Percentiles rank a stretch among this genome's conserved stretches.
Conservation (phyloP, 768 basidiomycete genomes). For the Clavaria fumosa region DNA sequence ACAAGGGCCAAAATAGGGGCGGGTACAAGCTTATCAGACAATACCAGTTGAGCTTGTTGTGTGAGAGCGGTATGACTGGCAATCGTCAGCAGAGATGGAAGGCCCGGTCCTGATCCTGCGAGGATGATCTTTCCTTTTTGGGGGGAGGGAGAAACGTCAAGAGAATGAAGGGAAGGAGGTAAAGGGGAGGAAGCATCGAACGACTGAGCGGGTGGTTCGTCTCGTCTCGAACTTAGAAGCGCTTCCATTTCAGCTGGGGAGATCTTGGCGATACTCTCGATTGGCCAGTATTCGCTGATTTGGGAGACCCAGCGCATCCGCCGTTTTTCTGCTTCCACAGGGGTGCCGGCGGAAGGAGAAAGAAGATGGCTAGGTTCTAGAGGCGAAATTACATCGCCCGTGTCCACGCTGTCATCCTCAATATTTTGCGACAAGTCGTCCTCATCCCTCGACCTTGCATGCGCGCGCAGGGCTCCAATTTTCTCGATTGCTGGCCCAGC, state of each 20-base stretch:
- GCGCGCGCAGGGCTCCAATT: conserved; percentile 49
- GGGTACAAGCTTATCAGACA: conserved; percentile 95
- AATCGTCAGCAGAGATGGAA: conserved; percentile 80
- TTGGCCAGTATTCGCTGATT: conserved; percentile 92
- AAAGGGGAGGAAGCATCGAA: not conserved
- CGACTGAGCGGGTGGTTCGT: not conserved
- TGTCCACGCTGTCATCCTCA: conserved; percentile 24
- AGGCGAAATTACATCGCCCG: conserved; percentile 38
- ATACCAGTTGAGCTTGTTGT: conserved; percentile 66
- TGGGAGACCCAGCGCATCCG: conserved; percentile 91
- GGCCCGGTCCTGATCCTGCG: conserved; percentile 91
- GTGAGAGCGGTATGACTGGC: conserved; percentile 76
- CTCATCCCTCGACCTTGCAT: conserved; percentile 28
- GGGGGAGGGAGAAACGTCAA: conserved; percentile 14
- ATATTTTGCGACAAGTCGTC: too few relatives aligned
- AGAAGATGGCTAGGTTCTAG: conserved; percentile 54
- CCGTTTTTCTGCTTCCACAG: conserved; percentile 34
- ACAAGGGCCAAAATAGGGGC: conserved; percentile 75
- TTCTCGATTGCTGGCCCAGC: conserved; percentile 62
- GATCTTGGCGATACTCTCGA: conserved; percentile 59
- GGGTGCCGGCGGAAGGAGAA: conserved; percentile 20
- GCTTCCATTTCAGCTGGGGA: conserved; percentile 48
- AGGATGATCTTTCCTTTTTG: conserved; percentile 86
- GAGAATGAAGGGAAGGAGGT: conserved; percentile 20
- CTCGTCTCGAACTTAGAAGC: conserved; percentile 32